Percentiles rank a stretch among this genome's conserved stretches.
phyloP scores from a whole-genome alignment of 805 yeast species.

The Pachysolen tannophilus region DNA sequence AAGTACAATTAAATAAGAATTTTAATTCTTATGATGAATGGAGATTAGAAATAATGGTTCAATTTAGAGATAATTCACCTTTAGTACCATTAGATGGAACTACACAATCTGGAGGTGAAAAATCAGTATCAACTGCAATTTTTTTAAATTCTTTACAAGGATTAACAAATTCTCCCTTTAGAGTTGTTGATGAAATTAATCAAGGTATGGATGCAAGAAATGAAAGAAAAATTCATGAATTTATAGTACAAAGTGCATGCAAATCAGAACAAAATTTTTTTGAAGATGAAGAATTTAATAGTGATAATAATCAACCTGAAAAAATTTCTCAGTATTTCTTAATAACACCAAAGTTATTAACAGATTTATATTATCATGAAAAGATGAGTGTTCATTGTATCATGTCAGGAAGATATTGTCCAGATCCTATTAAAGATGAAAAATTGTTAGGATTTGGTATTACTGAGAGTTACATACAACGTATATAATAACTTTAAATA shows the following conservation, averaged over 20 bases:
- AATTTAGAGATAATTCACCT: constrained; percentile 74
- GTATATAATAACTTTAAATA: too few relatives aligned
- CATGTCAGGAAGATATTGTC: constrained; percentile 36
- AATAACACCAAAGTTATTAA: constrained; percentile 85
- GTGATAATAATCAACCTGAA: too few relatives aligned
- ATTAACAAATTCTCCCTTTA: constrained; percentile 78
- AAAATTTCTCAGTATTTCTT: constrained; percentile 69
- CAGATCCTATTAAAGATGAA: constrained; percentile 7
- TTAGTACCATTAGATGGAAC: constrained; percentile 70
- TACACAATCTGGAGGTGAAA: constrained; percentile 95
- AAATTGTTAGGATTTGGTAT: constrained; percentile 6
- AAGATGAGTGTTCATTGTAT: constrained; percentile 85
- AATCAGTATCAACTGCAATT: constrained; percentile 90
- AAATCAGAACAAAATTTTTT: constrained; percentile 16
- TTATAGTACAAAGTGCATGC: constrained; percentile 82
- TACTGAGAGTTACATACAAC: constrained; percentile 2
- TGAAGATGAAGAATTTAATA: not conserved
- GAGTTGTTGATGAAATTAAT: constrained; percentile 96
- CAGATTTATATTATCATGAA: constrained; percentile 67
- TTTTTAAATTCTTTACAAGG: constrained; percentile 89
- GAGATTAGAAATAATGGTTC: constrained; percentile 77
- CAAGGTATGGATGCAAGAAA: constrained; percentile 98
- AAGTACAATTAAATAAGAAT: constrained; percentile 48
- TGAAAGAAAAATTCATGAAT: constrained; percentile 77
- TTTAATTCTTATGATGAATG: constrained; percentile 58